Base-by-base conservation (phyloP, 169 alveolate genomes). In the Plasmodium chabaudi region DNA sequence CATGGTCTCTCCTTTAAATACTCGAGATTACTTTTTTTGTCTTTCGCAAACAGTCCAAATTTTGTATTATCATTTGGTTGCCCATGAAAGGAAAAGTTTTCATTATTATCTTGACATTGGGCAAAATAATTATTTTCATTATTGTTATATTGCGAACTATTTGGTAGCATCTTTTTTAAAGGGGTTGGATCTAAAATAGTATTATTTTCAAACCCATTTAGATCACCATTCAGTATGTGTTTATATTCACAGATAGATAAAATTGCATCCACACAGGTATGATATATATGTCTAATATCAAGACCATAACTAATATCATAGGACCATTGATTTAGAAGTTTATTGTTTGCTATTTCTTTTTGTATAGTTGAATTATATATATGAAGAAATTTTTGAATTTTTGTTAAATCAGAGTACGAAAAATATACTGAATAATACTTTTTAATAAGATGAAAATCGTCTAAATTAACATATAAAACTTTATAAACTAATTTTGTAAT, bases 251-350 rank as follows among this genome's bases (percentile, higher is more conserved):
- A 77, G 2, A 77, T 77, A 0, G 88, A 77, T 1, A 77, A 19
- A 39, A 77, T 77, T 7, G 88, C 88, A 64, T 77, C 88, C 2
- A 77, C 88, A 57, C 88, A 77, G 4, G 88, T 77, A 15, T 77
- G 88, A 44, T 77, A 77, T 3, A 77, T 77, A 27, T 77, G 88
- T 44, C 88, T 77, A 23, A 77, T 77, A 27, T 77, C 88, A 6
- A 77, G 75, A 0, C 88, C 88, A 51, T 77, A 77, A n/a, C 61
- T 77, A 15, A 77, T 77, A 25, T 77, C 88, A 23, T 77, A 77
- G 0, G 88, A 77, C 88, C 88, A 77, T 56, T 77, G 88, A 17
- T 77, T 77, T 5, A 77, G 46, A 13, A 77, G 56, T 15, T 63
- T 63, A 9, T n/a, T 17, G 34, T 77, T 75, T 0, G 88, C 88